phyloP scores from a whole-genome alignment of 345 rosid species.

The Passiflora organensis region DNA sequence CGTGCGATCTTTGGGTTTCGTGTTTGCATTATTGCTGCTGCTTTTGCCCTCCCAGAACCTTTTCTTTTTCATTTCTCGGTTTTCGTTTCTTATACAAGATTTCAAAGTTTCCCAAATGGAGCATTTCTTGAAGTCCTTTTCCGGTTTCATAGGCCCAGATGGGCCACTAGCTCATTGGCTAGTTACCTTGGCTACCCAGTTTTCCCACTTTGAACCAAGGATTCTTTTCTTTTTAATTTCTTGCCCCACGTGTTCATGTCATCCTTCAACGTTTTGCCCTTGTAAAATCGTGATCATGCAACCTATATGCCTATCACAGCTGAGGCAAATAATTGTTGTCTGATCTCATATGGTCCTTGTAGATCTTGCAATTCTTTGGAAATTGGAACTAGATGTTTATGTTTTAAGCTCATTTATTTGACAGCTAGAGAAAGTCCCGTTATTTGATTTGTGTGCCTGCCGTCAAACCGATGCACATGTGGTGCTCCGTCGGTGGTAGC shows the following conservation, averaged over 20 bases:
- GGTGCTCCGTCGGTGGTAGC: slow-evolving; percentile 2
- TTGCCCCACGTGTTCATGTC: too few species aligned
- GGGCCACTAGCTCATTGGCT: not conserved
- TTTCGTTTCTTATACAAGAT: slow-evolving; percentile 6
- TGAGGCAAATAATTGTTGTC: too few species aligned
- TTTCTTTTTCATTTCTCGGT: slow-evolving; percentile 15
- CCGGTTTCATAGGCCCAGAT: not conserved
- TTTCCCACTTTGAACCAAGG: too few species aligned
- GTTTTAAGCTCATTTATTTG: slow-evolving; percentile 11
- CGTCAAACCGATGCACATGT: not conserved
- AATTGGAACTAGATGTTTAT: slow-evolving; percentile 23
- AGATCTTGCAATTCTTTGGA: slow-evolving; percentile 5
- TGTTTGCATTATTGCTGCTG: slow-evolving; percentile 15
- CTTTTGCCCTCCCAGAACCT: not conserved
- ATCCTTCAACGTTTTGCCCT: not conserved
- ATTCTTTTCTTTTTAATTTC: too few species aligned
- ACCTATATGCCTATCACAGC: not conserved
- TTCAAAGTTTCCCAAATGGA: slow-evolving; percentile 1
- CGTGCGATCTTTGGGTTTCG: slow-evolving; percentile 3
- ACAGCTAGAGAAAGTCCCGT: slow-evolving; percentile 4
- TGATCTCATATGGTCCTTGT: not conserved
- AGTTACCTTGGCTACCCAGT: too few species aligned
- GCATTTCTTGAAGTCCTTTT: not conserved
- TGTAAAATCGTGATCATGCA: not conserved
- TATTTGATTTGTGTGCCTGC: not conserved